These are phyloP conservation scores for Allium sativum DNA, from an alignment of 106 monocot species.

Conservation along the genomic window DNA sequence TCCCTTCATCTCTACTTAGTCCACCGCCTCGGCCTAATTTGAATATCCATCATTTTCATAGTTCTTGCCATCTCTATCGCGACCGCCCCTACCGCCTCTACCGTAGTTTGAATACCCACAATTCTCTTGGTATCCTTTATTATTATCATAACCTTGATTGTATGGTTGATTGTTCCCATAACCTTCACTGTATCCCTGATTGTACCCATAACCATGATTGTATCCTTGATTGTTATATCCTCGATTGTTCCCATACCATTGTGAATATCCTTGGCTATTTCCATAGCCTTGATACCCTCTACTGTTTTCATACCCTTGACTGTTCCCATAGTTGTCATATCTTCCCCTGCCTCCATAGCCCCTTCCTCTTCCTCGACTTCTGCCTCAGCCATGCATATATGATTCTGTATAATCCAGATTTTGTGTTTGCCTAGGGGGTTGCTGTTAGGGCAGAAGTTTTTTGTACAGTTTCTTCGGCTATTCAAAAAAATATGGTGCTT, in stretches of 20 bases:
- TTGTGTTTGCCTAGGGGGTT: conserved; percentile 38
- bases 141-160: conserved; percentile 16
- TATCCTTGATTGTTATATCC: background rate
- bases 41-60: no score
- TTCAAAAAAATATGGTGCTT: conserved; percentile 63
- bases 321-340: no score
- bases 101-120: conserved; percentile 34
- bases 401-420: conserved; percentile 15
- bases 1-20: no score
- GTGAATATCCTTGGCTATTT: conserved; percentile 10
- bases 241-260: background rate
- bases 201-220: background rate
- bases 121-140: conserved; percentile 10
- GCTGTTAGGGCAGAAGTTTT: conserved; percentile 28
- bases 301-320: conserved; percentile 26
- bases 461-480: conserved; percentile 30
- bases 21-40: no score
- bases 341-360: conserved; percentile 43
- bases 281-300: conserved; percentile 25
- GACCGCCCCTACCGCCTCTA: conserved; percentile 54
- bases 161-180: no score
- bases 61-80: conserved; percentile 33
- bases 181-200: conserved; percentile 8
- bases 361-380: conserved; percentile 67
- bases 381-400: conserved; percentile 58